A percentile compares a stretch with the other conserved stretches of the same genome.
Conservation (phyloP, 176 grass and related monocot species). For the Secale cereale region DNA sequence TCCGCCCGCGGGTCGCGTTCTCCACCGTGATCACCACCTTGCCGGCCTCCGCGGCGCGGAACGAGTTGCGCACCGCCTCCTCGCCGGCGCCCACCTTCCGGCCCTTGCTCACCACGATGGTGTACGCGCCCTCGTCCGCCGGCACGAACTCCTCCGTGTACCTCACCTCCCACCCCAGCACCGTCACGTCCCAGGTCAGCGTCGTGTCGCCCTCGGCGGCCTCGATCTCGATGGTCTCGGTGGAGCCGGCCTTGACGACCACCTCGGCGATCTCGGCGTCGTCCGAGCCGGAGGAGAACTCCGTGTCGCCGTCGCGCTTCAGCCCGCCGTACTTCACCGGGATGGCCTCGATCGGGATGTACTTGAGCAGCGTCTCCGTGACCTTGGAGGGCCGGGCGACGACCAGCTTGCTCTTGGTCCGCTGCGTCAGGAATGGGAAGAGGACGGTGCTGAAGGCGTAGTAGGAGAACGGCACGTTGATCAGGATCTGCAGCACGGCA, state of each 20-base stretch:
- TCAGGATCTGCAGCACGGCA: conserved; percentile 82
- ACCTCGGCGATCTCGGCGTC: conserved; percentile 52
- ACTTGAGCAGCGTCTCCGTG: conserved; percentile 89
- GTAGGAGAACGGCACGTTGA: conserved; percentile 99
- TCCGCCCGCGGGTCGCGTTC: conserved; percentile 66
- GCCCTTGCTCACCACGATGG: conserved; percentile 73
- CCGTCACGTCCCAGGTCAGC: conserved; percentile 73
- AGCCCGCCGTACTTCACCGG: conserved; percentile 86
- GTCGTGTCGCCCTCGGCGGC: conserved; percentile 56
- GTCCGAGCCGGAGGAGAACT: conserved; percentile 65
- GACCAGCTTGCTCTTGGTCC: conserved; percentile 97
- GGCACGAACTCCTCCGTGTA: conserved; percentile 98
- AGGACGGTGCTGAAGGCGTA: conserved; percentile 80
- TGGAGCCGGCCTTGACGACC: conserved; percentile 52
- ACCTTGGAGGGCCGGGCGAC: conserved; percentile 72
- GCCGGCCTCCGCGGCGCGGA: conserved; percentile 65
- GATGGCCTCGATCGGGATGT: conserved; percentile 76
- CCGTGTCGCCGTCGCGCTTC: conserved; percentile 58
- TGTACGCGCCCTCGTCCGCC: conserved; percentile 77
- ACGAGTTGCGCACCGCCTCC: conserved; percentile 74
- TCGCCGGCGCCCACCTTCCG: conserved; percentile 64
- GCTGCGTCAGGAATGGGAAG: conserved; percentile 89
- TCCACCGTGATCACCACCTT: conserved; percentile 83
- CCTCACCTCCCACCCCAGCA: conserved; percentile 93
- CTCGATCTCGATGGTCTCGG: conserved; percentile 66